Evolutionary conservation across 805 yeast genomes (phyloP).

Genomic region (Ogataea parapolymorpha): DNA sequence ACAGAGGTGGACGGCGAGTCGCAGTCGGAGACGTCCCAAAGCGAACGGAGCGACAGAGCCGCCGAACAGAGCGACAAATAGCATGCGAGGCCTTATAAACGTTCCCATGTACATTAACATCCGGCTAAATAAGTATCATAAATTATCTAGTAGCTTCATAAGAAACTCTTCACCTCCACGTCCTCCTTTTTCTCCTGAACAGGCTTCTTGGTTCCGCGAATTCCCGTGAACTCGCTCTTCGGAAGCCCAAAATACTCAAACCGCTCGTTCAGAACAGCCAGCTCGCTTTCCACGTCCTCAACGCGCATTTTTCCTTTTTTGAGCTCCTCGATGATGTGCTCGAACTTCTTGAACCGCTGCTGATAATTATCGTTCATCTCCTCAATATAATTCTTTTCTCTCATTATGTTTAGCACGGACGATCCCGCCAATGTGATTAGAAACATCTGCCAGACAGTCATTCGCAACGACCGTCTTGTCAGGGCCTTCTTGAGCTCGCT

Average conservation of each 20-base stretch:
- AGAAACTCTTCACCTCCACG: slow-evolving; percentile 4
- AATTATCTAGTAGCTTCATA: background rate
- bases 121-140: background rate
- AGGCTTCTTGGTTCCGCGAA: slow-evolving; percentile 8
- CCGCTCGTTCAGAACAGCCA: slow-evolving; percentile 40
- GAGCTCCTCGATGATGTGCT: slow-evolving; percentile 17
- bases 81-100: background rate
- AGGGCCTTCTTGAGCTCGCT: slow-evolving; percentile 20
- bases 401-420: slow-evolving; percentile 46
- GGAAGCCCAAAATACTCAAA: slow-evolving; percentile 34
- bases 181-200: background rate
- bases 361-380: slow-evolving; percentile 38
- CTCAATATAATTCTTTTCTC: slow-evolving; percentile 42
- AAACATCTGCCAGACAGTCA: slow-evolving; percentile 33
- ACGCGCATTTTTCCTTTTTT: slow-evolving; percentile 21
- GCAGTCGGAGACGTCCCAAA: slow-evolving; percentile 3
- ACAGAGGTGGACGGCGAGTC: slow-evolving; percentile 1
- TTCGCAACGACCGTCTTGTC: slow-evolving; percentile 29
- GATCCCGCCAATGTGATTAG: slow-evolving; percentile 33
- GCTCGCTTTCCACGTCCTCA: slow-evolving; percentile 40
- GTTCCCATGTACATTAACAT: slow-evolving; percentile 5
- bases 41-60: slow-evolving; percentile 2
- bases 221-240: slow-evolving; percentile 17
- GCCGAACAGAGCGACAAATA: background rate
- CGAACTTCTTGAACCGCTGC: slow-evolving; percentile 37